Percentiles rank a stretch among this genome's conserved stretches.
phyloP scores from a whole-genome alignment of 129 eudicot genomes.

The Flaveria linearis region DNA sequence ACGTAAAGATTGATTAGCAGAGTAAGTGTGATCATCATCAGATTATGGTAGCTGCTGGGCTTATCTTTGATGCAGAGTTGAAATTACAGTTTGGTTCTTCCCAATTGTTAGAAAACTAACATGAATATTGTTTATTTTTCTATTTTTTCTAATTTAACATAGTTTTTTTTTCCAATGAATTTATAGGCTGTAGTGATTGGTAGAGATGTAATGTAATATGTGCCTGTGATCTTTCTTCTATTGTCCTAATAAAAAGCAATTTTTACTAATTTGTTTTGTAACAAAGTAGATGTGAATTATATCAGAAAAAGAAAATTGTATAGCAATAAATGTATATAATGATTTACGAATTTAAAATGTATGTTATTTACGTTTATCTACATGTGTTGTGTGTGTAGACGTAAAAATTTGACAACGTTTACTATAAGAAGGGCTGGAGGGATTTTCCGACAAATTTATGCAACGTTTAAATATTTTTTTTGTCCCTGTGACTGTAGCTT shows the following conservation, averaged over 20 bases:
- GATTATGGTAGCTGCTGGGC: slow-evolving; percentile 31
- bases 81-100: slow-evolving; percentile 26
- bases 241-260: slow-evolving; percentile 27
- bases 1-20: slow-evolving; percentile 24
- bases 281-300: neutral
- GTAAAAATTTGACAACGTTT: too few relatives aligned
- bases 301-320: neutral
- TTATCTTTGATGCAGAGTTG: slow-evolving; percentile 42
- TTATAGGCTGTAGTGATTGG: slow-evolving; percentile 39
- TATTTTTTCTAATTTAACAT: slow-evolving; percentile 31
- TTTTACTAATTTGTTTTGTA: slow-evolving; percentile 1
- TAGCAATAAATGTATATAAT: neutral
- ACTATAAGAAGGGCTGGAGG: too few relatives aligned
- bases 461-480: too few relatives aligned
- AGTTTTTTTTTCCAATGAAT: slow-evolving; percentile 25
- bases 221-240: slow-evolving; percentile 23
- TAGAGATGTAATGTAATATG: slow-evolving; percentile 38
- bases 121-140: slow-evolving; percentile 28
- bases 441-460: too few relatives aligned
- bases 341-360: too few relatives aligned
- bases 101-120: slow-evolving; percentile 42
- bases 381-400: too few relatives aligned
- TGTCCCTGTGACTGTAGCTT: too few relatives aligned
- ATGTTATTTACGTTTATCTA: too few relatives aligned
- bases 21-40: neutral